These are phyloP conservation scores for Pseudocercospora eumusae DNA, from an alignment of 2,329 filamentous ascomycete species.

Conservation along the genomic window DNA sequence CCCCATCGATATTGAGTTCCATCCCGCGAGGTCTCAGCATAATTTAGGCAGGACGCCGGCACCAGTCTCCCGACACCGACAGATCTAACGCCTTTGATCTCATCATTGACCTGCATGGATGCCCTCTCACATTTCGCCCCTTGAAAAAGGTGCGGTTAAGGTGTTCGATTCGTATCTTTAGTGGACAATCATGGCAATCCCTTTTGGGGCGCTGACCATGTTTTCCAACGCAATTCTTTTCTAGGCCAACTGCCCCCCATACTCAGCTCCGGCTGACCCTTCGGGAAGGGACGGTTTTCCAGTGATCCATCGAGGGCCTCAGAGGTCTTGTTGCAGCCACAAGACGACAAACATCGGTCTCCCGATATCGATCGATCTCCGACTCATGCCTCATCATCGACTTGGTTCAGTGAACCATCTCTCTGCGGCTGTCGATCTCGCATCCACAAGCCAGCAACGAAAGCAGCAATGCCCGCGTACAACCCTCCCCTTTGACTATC, in stretches of 20 bases:
- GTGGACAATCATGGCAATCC: not conserved
- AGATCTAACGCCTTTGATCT: not conserved
- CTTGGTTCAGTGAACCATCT: not conserved
- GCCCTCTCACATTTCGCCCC: not conserved
- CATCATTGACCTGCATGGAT: not conserved
- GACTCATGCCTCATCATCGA: not conserved
- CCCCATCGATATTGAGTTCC: not conserved
- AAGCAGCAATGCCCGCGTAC: too few species aligned
- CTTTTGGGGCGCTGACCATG: not conserved
- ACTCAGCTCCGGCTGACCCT: not conserved
- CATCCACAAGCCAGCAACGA: not conserved
- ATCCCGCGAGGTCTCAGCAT: not conserved
- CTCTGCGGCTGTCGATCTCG: not conserved
- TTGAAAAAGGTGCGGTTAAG: not conserved
- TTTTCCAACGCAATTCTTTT: not conserved
- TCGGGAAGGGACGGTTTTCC: not conserved
- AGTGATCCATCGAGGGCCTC: not conserved
- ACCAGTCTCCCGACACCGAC: not conserved
- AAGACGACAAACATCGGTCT: not conserved
- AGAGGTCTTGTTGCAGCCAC: not conserved
- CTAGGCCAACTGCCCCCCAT: too few species aligned
- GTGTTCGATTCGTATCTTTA: not conserved
- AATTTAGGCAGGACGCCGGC: not conserved
- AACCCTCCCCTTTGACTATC: not conserved
- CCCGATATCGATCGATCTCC: not conserved